Evolutionary conservation across 2,329 filamentous ascomycete genomes (phyloP), one percentile per base, ranked within the genome.

Genomic region (Cylindrodendrum hubeiense): DNA sequence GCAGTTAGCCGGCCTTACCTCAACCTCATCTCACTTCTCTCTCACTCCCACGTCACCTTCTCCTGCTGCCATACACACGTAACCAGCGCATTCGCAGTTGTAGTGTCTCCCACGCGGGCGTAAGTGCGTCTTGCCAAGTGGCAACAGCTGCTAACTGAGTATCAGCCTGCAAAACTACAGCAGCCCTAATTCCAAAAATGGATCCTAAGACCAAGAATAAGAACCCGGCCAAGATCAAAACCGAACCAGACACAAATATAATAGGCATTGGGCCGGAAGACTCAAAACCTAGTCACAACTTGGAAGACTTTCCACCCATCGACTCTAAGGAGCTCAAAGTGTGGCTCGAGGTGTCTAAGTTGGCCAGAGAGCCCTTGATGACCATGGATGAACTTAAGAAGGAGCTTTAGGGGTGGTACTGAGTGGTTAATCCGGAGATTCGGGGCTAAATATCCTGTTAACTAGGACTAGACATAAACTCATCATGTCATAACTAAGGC

Each of bases 311-410:
- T 19, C 22, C 52, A 5, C 34, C 5, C 5, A 54, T 60, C 28
- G 41, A 55, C 5, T 24, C 28, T 1, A 47, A 64, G 24, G 26
- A 64, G 9, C 24, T 59, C 28, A 17, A 4, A 7, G 41, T 30
- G 21, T 53, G 30, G 24, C 34, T 51, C 5, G 46, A 65, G 22
- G 28, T 49, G 7, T 34, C 21, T 2, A 41, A 37, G 22, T n/a
- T 61, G 7, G 17, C 53, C 12, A 34, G 15, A 17, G 47, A 67
- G 47, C 52, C 61, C 8, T 22, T 60, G 30, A 67, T 65, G 63
- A 63, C 58, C 4, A 37, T 63, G 33, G 15, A 62, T 5, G 53
- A 65, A 49, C 44, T 66, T 8, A 53, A 68, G 3, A 54, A 13
- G 49, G 52, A 64, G 22, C 19, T 39, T 8, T 7, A 39, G 9